Evolutionary conservation across 805 yeast species (phyloP).

Genomic region (Yamadazyma akitaensis): DNA sequence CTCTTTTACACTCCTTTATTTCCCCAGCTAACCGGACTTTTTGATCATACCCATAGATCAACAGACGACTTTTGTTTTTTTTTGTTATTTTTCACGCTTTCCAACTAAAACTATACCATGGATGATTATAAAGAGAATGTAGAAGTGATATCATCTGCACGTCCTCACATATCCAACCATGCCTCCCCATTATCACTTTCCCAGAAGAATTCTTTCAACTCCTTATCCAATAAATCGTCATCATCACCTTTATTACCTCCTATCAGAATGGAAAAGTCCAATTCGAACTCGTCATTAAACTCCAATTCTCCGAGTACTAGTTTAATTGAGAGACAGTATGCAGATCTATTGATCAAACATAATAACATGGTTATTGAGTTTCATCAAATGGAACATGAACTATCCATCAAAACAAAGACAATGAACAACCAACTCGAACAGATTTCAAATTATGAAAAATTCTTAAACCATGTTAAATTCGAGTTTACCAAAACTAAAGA

Average conservation of each 20-base stretch:
- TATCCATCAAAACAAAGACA: slow-evolving; percentile 20
- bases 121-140: slow-evolving; percentile 8
- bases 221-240: slow-evolving; percentile 4
- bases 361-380: slow-evolving; percentile 24
- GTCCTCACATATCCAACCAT: not conserved
- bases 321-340: slow-evolving; percentile 20
- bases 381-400: slow-evolving; percentile 30
- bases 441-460: slow-evolving; percentile 24
- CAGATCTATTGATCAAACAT: slow-evolving; percentile 29
- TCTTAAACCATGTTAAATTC: slow-evolving; percentile 21
- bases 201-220: slow-evolving; percentile 7
- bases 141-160: slow-evolving; percentile 2
- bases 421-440: slow-evolving; percentile 27
- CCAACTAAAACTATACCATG: slow-evolving; percentile 1
- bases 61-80: not conserved
- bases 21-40: not conserved
- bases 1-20: not conserved
- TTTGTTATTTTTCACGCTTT: not conserved
- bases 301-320: not conserved
- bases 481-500: slow-evolving; percentile 27
- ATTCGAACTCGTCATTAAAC: not conserved
- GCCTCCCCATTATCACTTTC: slow-evolving; percentile 1
- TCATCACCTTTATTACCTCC: slow-evolving; percentile 10
- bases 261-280: slow-evolving; percentile 9
- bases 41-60: not conserved